phyloP scores from a whole-genome alignment of 805 yeast genomes.

The Kluyveromyces aestuarii region DNA sequence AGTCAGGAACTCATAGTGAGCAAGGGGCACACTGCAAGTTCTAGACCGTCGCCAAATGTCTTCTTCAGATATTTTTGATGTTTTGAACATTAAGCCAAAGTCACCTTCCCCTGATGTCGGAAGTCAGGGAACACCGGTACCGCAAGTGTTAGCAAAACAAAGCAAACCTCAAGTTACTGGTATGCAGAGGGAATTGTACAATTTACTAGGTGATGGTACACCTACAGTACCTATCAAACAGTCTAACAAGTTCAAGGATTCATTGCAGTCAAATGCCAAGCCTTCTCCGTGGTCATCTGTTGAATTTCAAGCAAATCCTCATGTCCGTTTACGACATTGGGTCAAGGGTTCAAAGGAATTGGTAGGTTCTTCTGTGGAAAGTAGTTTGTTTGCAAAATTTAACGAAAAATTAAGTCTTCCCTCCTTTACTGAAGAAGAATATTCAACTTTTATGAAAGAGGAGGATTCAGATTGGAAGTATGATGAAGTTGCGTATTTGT shows the following conservation, averaged over 20 bases:
- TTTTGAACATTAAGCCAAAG: conserved; percentile 51
- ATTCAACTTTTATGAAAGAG: conserved; percentile 40
- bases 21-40: not conserved
- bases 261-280: conserved; percentile 48
- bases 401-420: conserved; percentile 66
- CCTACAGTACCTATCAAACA: conserved; percentile 67
- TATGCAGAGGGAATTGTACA: conserved; percentile 83
- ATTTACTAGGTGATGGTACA: conserved; percentile 81
- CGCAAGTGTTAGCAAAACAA: conserved; percentile 2
- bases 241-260: conserved; percentile 50
- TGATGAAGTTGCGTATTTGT: conserved; percentile 72
- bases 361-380: conserved; percentile 24
- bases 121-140: conserved; percentile 5
- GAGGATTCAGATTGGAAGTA: conserved; percentile 46
- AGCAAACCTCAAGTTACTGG: conserved; percentile 40
- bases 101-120: conserved; percentile 13
- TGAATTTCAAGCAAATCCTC: conserved; percentile 49
- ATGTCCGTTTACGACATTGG: conserved; percentile 72
- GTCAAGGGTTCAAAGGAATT: conserved; percentile 58
- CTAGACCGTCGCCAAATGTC: conserved; percentile 16
- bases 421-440: conserved; percentile 53
- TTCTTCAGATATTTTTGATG: conserved; percentile 65
- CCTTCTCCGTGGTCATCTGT: conserved; percentile 79
- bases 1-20: not conserved
- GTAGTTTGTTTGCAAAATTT: conserved; percentile 62